Base-by-base conservation (phyloP, 2,329 filamentous ascomycete genomes). In the Lachnellula suecica region DNA sequence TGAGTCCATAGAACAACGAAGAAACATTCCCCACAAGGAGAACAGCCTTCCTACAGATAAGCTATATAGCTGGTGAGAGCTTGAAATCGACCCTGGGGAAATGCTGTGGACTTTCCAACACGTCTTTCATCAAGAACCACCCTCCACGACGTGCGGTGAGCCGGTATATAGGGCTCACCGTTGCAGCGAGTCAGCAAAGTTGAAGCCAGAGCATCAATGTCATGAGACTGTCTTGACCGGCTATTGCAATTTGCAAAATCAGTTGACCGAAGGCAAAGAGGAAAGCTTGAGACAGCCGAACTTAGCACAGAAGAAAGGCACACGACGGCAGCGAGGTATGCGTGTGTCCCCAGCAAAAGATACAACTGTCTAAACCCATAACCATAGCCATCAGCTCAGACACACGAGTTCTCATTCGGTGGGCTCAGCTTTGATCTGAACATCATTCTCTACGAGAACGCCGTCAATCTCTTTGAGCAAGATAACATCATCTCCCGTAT, bases 351-450 rank as follows among this genome's bases (percentile, higher is more conserved):
- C 17, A n/a, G 15, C 7, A 2, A 5, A 8, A n/a, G 9, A 35
- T 35, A 8, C 31, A 35, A 6, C 15, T 35, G 31, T 17, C n/a
- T 17, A 35, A 35, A 2, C 11, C 25, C 40, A n/a, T 43, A 25
- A 19, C 13, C 2, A 23, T 44, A 47, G 46, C 52, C 40, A 56
- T 55, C 50, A 41, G 52, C 54, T 43, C 40, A 9, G 22, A 23
- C 38, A 24, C 6, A 23, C 22, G 10, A 15, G 11, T 17, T 2
- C 35, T 54, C 44, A 61, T 45, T 66, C 62, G 20, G 40, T 51
- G 4, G 62, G 61, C 40, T 70, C 67, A 24, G 63, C 54, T 45
- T 69, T 69, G 22, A 69, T 57, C 15, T 41, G 35, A 17, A 65
- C 54, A 34, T 63, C 54, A n/a, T 42, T 48, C 38, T 60, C 55